These are phyloP conservation scores for Pythium grandisporangium DNA, from an alignment of 352 stramenopile genomes.

Conservation along the genomic window DNA sequence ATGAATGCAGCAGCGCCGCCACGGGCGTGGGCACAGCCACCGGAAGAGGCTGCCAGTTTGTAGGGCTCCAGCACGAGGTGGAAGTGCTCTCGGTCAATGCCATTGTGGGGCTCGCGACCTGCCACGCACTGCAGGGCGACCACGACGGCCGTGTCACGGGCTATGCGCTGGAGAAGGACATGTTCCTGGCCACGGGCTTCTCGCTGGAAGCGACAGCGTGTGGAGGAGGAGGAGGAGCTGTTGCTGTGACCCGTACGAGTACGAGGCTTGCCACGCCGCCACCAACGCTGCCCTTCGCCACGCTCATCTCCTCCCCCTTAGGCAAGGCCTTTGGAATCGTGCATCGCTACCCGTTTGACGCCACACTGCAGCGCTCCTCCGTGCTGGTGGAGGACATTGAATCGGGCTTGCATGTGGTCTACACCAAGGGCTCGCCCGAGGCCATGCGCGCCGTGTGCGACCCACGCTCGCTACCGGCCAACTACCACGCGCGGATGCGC, in stretches of 20 bases:
- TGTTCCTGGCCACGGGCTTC: slow-evolving; percentile 63
- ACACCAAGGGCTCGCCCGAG: slow-evolving; percentile 65
- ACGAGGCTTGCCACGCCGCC: too few species aligned
- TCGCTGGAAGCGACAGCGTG: slow-evolving; percentile 45
- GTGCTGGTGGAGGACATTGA: slow-evolving; percentile 68
- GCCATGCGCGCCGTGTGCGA: slow-evolving; percentile 56
- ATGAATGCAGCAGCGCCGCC: slow-evolving; percentile 31
- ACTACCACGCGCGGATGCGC: slow-evolving; percentile 54
- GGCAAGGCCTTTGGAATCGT: slow-evolving; percentile 61
- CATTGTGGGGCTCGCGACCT: slow-evolving; percentile 59
- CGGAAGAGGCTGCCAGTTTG: too few species aligned
- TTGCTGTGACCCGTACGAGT: slow-evolving; percentile 29
- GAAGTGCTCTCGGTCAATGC: slow-evolving; percentile 51
- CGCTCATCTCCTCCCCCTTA: slow-evolving; percentile 58
- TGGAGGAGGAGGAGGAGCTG: too few species aligned
- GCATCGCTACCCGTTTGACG: slow-evolving; percentile 67
- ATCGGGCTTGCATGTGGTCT: slow-evolving; percentile 42
- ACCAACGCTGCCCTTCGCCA: slow-evolving; percentile 45
- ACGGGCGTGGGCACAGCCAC: too few species aligned
- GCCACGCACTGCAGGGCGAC: slow-evolving; percentile 48
- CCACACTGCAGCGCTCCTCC: slow-evolving; percentile 51
- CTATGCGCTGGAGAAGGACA: slow-evolving; percentile 62
- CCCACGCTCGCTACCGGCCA: slow-evolving; percentile 39
- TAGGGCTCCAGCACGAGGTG: slow-evolving; percentile 53
- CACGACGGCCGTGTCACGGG: slow-evolving; percentile 42